Evolutionary conservation across 495 filamentous ascomycete genomes (phyloP).

Genomic region (Neurospora sp.): DNA sequence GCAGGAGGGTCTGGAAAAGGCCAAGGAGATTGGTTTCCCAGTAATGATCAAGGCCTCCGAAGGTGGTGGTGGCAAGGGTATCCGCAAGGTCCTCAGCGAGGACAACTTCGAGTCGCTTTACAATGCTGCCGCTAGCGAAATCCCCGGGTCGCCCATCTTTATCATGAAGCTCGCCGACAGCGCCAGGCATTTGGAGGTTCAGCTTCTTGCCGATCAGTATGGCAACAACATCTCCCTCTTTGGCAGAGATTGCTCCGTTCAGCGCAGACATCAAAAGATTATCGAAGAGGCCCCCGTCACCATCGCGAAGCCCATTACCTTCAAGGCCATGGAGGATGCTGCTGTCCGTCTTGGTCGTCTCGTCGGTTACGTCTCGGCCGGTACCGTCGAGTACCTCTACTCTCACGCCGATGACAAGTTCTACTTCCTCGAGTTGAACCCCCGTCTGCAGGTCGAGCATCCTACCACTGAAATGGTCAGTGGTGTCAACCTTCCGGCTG

Average conservation of each 20-base stretch:
- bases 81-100: constrained; percentile 85
- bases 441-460: constrained; percentile 97
- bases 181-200: constrained; percentile 93
- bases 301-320: constrained; percentile 78
- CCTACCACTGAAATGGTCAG: constrained; percentile 99
- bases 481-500: constrained; percentile 93
- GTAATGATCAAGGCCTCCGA: constrained; percentile 99
- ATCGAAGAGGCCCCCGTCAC: constrained; percentile 98
- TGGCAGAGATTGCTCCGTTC: constrained; percentile 96
- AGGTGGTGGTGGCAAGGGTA: constrained; percentile 98
- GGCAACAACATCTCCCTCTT: constrained; percentile 99
- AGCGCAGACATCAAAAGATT: constrained; percentile 98
- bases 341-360: constrained; percentile 87
- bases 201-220: constrained; percentile 95
- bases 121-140: constrained; percentile 91
- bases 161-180: constrained; percentile 99
- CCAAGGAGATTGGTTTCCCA: constrained; percentile 87
- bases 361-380: constrained; percentile 96
- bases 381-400: constrained; percentile 98
- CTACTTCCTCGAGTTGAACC: constrained; percentile 98
- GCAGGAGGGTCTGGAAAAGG: constrained; percentile 80
- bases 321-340: constrained; percentile 92
- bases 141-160: constrained; percentile 98
- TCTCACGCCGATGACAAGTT: constrained; percentile 97
- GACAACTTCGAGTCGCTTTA: constrained; percentile 78